phyloP scores from a whole-genome alignment of 352 stramenopile genomes.

The Phytophthora brassicae region DNA sequence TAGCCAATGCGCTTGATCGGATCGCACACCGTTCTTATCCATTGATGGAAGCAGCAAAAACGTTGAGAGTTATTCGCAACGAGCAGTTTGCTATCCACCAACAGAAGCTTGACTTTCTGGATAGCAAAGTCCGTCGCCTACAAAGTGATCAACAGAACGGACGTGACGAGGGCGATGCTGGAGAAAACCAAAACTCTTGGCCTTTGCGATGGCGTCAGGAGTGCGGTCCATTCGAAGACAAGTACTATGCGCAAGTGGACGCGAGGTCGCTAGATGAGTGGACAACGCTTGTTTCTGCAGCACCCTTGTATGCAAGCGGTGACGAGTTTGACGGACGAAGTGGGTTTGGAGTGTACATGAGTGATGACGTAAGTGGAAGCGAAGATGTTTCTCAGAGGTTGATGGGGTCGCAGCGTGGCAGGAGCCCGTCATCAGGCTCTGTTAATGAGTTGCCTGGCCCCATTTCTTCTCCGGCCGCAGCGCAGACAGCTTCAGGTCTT shows the following conservation, averaged over 20 bases:
- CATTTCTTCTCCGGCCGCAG: conserved; percentile 8
- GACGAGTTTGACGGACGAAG: conserved; percentile 53
- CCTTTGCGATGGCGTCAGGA: conserved; percentile 78
- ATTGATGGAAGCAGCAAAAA: conserved; percentile 68
- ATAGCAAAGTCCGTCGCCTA: conserved; percentile 60
- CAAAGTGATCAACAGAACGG: conserved; percentile 36
- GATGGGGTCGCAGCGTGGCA: conserved; percentile 11
- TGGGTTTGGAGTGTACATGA: conserved; percentile 19
- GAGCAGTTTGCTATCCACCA: conserved; percentile 78
- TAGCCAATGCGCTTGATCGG: conserved; percentile 62
- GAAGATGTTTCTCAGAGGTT: conserved; percentile 20
- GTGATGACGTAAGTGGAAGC: conserved; percentile 31
- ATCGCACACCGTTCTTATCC: conserved; percentile 60
- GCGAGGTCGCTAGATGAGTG: conserved; percentile 72
- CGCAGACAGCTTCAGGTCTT: conserved; percentile 35
- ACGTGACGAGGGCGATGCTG: conserved; percentile 11
- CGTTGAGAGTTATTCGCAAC: conserved; percentile 71
- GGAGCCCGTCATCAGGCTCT: conserved; percentile 28
- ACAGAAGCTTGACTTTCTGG: conserved; percentile 58
- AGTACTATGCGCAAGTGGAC: conserved; percentile 60
- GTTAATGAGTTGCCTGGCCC: conserved; percentile 19
- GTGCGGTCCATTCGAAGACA: conserved; percentile 69
- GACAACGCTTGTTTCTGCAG: conserved; percentile 71
- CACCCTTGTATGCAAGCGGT: conserved; percentile 61
- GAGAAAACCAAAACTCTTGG: conserved; percentile 43